These are phyloP conservation scores for Scutellaria barbata DNA, from an alignment of 257 asterid genomes.

Conservation along the genomic window DNA sequence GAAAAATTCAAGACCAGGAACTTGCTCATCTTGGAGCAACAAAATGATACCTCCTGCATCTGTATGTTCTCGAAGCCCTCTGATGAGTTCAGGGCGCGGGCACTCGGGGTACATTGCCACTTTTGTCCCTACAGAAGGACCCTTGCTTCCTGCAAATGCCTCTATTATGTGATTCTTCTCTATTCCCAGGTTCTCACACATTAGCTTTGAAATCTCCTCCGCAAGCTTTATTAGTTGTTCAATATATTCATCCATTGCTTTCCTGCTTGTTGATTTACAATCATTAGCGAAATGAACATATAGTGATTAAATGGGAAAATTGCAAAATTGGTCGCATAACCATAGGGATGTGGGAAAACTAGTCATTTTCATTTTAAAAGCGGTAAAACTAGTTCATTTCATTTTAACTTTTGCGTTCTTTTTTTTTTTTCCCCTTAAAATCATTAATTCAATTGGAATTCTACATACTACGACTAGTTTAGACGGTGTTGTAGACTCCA, in stretches of 20 bases:
- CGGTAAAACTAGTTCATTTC: too few species aligned
- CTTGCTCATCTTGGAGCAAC: slow-evolving; percentile 84
- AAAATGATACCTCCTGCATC: slow-evolving; percentile 94
- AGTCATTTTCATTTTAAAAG: too few species aligned
- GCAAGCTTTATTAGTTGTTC: slow-evolving; percentile 66
- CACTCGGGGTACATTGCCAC: slow-evolving; percentile 83
- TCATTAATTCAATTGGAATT: too few species aligned
- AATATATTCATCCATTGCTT: slow-evolving; percentile 66
- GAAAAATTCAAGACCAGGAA: slow-evolving; percentile 84
- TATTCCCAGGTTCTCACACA: slow-evolving; percentile 78
- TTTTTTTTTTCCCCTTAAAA: too few species aligned
- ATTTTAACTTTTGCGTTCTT: too few species aligned
- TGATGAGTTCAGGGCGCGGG: slow-evolving; percentile 62
- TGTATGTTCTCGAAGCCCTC: slow-evolving; percentile 91
- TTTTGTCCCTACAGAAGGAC: slow-evolving; percentile 79
- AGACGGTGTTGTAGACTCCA: too few species aligned
- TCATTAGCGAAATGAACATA: slow-evolving; percentile 18
- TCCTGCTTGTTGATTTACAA: slow-evolving; percentile 48
- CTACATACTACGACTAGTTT: too few species aligned
- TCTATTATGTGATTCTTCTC: slow-evolving; percentile 62
- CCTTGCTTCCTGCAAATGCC: slow-evolving; percentile 66
- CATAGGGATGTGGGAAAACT: too few species aligned
- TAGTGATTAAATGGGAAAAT: too few species aligned
- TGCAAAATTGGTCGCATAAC: neutral
- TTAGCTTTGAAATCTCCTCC: slow-evolving; percentile 69